Evolutionary conservation across 2,329 filamentous ascomycete genomes (phyloP).

Genomic region (Clonostachys byssicola): DNA sequence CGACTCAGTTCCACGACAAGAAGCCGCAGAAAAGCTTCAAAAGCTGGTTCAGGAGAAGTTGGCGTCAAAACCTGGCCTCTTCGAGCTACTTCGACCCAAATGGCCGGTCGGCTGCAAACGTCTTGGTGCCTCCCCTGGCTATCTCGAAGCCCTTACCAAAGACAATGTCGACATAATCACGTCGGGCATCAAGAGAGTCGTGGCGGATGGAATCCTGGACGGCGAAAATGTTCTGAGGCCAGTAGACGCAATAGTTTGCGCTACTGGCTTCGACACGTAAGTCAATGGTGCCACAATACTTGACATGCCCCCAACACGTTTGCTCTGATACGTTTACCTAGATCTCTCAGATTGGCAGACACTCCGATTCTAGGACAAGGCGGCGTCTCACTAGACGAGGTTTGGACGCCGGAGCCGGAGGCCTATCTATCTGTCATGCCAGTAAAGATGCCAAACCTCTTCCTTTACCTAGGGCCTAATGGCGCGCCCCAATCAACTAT

Average conservation of each 20-base stretch:
- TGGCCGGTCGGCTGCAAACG: slow-evolving; percentile 35
- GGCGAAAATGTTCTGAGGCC: slow-evolving; percentile 37
- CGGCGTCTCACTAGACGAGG: slow-evolving; percentile 39
- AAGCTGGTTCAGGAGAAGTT: not conserved
- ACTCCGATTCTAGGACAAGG: slow-evolving; percentile 38
- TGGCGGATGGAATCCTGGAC: slow-evolving; percentile 43
- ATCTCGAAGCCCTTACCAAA: slow-evolving; percentile 35
- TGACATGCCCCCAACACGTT: not conserved
- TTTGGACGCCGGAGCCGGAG: slow-evolving; percentile 31
- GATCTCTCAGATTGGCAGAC: not conserved
- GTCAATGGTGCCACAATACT: too few species aligned
- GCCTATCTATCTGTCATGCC: slow-evolving; percentile 48
- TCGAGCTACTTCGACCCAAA: slow-evolving; percentile 4
- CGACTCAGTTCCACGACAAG: not conserved
- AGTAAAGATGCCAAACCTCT: slow-evolving; percentile 38
- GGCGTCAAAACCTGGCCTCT: slow-evolving; percentile 38
- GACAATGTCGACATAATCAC: slow-evolving; percentile 42
- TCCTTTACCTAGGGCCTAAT: slow-evolving; percentile 11
- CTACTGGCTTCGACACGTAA: slow-evolving; percentile 47
- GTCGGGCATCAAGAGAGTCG: slow-evolving; percentile 37
- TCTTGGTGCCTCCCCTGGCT: slow-evolving; percentile 42
- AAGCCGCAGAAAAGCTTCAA: not conserved
- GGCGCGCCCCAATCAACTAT: slow-evolving; percentile 44
- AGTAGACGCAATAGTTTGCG: slow-evolving; percentile 50
- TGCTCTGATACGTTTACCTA: slow-evolving; percentile 25